Base-by-base conservation (phyloP, 805 yeast species). In the Candida bentonensis region DNA sequence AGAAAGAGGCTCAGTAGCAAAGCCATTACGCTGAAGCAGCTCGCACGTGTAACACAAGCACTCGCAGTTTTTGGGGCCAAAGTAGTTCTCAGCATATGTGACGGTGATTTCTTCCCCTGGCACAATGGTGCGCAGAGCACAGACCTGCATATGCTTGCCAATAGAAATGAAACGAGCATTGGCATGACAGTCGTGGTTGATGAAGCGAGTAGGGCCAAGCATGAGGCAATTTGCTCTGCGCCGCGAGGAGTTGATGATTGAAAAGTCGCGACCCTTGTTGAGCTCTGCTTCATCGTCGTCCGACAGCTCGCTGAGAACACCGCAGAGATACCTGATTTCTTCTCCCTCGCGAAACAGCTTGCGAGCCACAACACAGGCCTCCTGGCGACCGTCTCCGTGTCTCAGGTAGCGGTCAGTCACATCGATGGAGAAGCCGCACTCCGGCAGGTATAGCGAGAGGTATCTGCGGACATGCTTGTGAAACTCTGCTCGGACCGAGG, bases 101-200 rank as follows among this genome's bases (percentile, higher is more conserved):
- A 69, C 73, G 2, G 74, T 68, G 25, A 70, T 64, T 49, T 70
- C 73, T 50, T 70, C 72, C n/a, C 74, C 74, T 2, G 59, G 52
- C 0, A 53, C 42, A 20, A 70, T 70, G 4, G 48, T 54, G 23
- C 65, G 56, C 1, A 47, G 47, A 1, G 73, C 64, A 3, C 54
- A 48, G 3, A 70, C 54, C 21, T 53, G 51, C 56, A 70, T 58
- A 4, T 55, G 62, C 22, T 42, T 44, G 11, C 57, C 53, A 0
- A 48, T 45, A 2, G 66, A 52, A 3, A 55, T 48, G 47, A 70
- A 68, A 30, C 54, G 55, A 1, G 69, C 60, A 50, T 70, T 70
- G 3, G 70, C 63, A n/a, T 59, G 48, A 51, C 75, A 70, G 50
- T 69, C 69, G 49, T 70, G 75, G 50, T 70, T 70, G 5, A 70